These are phyloP conservation scores for Poa pratensis DNA, from an alignment of 176 grass and related monocot species.

Conservation along the genomic window DNA sequence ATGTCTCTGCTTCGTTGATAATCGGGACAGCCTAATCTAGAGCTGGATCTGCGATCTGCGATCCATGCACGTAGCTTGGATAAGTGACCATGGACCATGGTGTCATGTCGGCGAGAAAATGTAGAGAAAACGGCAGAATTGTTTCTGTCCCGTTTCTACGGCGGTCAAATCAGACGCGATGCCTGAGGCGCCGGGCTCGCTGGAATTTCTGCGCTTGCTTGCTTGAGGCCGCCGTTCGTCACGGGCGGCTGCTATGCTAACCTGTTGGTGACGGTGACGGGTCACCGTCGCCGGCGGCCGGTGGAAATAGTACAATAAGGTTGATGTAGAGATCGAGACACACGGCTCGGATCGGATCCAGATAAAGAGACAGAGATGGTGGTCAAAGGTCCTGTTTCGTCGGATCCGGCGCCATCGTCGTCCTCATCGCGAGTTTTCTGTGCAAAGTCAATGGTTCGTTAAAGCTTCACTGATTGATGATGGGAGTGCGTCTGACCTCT, in stretches of 20 bases:
- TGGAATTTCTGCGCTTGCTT: constrained; percentile 39
- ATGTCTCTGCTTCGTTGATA: too few relatives aligned
- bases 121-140: too few relatives aligned
- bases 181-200: constrained; percentile 6
- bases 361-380: constrained; percentile 8
- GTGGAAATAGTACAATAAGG: background rate
- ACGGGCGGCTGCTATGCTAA: background rate
- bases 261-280: background rate
- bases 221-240: background rate
- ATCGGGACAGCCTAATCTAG: too few relatives aligned
- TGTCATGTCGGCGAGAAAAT: too few relatives aligned
- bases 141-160: background rate
- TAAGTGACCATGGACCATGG: too few relatives aligned
- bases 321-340: background rate
- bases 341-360: constrained; percentile 12
- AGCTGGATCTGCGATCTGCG: too few relatives aligned
- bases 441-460: background rate
- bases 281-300: background rate
- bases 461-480: background rate
- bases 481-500: background rate
- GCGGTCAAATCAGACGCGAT: background rate
- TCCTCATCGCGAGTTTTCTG: background rate
- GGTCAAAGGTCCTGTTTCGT: background rate
- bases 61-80: too few relatives aligned
- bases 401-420: background rate